Evolutionary conservation across 2,329 filamentous ascomycete genomes (phyloP), one percentile per base, ranked within the genome.

Genomic region (Canariomyces notabilis): DNA sequence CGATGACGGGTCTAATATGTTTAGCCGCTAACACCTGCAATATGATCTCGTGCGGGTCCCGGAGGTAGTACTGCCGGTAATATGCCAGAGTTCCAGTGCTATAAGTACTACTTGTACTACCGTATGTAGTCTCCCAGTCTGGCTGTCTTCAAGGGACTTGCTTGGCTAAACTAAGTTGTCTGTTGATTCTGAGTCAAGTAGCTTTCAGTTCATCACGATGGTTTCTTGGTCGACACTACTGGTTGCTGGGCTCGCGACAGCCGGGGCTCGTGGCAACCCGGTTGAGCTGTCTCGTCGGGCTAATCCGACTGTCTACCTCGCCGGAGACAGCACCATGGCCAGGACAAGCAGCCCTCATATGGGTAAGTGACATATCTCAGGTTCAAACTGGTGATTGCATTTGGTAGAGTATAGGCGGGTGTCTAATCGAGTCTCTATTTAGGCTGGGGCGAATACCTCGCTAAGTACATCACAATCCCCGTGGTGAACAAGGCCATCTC

Each of bases 401-500:
- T n/a, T n/a, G n/a, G n/a, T n/a, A n/a, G n/a, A n/a, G n/a, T n/a
- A n/a, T n/a, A 22, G 31, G 14, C 33, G 37, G 14, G 12, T 9
- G 20, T 16, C 29, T 23, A 8, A 39, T 26, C 14, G 7, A 29
- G 9, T 3, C 7, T 21, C 22, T 11, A 11, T 6, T 2, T 44
- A 53, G 61, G 61, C 33, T 85, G 81, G 79, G 82, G 80, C 48
- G 66, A 76, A 51, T 82, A 77, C 60, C 64, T 84, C 32, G 62
- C 65, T 26, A 68, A 73, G 49, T 75, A 71, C 34, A 60, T 77
- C 46, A 61, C 59, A 8, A 46, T 58, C 23, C 67, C 67, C 2
- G 72, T 82, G 5, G 69, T 76, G 53, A 85, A 85, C 69, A 67
- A 77, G 49, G 82, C 82, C 38, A 72, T 82, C 20, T 76, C 69